These are phyloP conservation scores for Aureobasidium sp. DNA, from an alignment of 2,329 filamentous ascomycete species.

Conservation along the genomic window DNA sequence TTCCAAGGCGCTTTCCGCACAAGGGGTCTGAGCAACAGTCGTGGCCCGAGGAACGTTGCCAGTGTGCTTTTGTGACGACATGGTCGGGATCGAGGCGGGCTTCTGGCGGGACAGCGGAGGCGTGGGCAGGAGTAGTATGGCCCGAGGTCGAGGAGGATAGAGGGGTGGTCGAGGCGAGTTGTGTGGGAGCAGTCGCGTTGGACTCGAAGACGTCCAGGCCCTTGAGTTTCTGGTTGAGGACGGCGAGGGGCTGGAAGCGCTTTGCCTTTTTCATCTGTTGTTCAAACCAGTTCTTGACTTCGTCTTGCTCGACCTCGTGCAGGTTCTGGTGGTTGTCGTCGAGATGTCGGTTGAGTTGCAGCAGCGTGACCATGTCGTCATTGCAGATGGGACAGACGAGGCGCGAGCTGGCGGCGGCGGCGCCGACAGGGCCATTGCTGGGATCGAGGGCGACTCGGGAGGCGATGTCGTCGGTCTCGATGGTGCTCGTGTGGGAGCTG, in stretches of 20 bases:
- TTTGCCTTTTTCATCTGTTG: conserved; percentile 90
- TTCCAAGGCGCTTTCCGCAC: conserved; percentile 72
- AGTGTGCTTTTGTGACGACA: conserved; percentile 78
- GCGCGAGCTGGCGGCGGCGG: conserved; percentile 54
- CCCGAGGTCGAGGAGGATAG: conserved; percentile 25
- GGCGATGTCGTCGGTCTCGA: conserved; percentile 68
- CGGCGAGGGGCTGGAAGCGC: conserved; percentile 81
- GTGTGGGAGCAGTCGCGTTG: conserved; percentile 48
- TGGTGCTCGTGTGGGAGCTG: conserved; percentile 68
- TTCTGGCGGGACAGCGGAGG: conserved; percentile 22
- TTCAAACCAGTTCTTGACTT: conserved; percentile 96
- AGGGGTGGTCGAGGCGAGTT: conserved; percentile 30
- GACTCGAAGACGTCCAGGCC: conserved; percentile 91
- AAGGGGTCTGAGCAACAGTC: conserved; percentile 82
- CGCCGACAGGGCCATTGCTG: conserved; percentile 41
- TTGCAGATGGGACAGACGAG: conserved; percentile 96
- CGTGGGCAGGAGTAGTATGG: conserved; percentile 29
- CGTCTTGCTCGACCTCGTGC: conserved; percentile 80
- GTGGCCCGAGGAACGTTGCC: conserved; percentile 69
- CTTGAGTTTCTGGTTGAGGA: conserved; percentile 89
- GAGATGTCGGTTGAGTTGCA: conserved; percentile 53
- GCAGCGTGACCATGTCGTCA: conserved; percentile 75
- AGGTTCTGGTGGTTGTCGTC: conserved; percentile 88
- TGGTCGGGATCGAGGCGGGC: conserved; percentile 70
- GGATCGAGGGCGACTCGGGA: conserved; percentile 69